Conservation (phyloP, 257 asterid species). For the Capsicum rhomboideum region DNA sequence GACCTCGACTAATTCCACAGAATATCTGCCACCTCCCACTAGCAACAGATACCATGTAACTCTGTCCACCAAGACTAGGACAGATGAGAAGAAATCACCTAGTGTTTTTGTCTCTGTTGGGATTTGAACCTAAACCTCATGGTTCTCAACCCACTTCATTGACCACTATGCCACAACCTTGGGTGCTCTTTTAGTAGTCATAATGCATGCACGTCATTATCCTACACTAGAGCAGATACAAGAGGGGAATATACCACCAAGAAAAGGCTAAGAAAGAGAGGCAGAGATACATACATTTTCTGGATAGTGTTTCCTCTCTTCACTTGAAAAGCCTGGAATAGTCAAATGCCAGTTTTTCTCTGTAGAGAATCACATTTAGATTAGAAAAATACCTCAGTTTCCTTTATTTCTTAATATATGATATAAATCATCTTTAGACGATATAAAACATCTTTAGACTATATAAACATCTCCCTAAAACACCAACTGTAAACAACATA, state of each 20-base stretch:
- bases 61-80: not conserved
- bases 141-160: not conserved
- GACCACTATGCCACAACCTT: not conserved
- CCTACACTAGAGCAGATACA: not conserved
- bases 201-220: not conserved
- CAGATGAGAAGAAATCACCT: not conserved
- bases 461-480: not conserved
- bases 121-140: not conserved
- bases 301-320: constrained; percentile 45
- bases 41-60: not conserved
- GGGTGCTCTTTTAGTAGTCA: not conserved
- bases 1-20: not conserved
- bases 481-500: not conserved
- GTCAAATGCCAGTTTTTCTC: constrained; percentile 84
- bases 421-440: not conserved
- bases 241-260: not conserved
- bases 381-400: constrained; percentile 15
- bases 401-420: not conserved
- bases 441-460: not conserved
- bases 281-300: constrained; percentile 43
- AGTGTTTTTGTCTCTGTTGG: not conserved
- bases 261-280: not conserved
- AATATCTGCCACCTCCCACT: not conserved
- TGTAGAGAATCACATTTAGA: constrained; percentile 30
- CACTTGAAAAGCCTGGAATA: constrained; percentile 83